Evolutionary conservation across 2,329 filamentous ascomycete species (phyloP).

Genomic region (Alternaria infectoria): DNA sequence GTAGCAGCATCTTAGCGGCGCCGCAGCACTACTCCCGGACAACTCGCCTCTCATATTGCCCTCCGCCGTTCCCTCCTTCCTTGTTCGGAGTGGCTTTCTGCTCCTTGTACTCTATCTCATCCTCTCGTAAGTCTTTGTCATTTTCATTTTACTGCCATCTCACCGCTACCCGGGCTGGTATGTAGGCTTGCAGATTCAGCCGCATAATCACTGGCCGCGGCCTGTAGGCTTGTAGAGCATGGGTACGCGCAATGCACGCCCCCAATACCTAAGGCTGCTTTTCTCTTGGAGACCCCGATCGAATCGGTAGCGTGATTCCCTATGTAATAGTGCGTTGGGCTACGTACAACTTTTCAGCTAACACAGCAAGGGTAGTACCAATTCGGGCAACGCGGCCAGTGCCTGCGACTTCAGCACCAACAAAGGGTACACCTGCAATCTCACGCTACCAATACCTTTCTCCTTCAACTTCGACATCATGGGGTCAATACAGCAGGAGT

Average conservation of each 20-base stretch:
- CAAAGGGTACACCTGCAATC: slow-evolving; percentile 3
- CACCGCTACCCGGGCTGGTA: not conserved
- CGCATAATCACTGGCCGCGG: not conserved
- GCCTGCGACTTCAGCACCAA: slow-evolving; percentile 2
- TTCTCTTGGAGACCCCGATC: not conserved
- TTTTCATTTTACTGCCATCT: not conserved
- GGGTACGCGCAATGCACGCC: not conserved
- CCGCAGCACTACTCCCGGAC: not conserved
- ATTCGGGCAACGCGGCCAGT: slow-evolving; percentile 34
- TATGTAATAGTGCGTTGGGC: not conserved
- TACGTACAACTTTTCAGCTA: slow-evolving; percentile 7
- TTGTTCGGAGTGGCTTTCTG: not conserved
- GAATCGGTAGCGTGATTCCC: not conserved
- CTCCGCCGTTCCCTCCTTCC: not conserved
- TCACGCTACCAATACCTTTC: not conserved
- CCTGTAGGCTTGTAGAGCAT: not conserved
- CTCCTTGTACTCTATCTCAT: not conserved
- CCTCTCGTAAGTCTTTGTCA: not conserved
- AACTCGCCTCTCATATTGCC: not conserved
- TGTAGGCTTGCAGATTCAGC: not conserved
- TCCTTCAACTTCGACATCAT: slow-evolving; percentile 27
- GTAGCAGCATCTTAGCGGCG: not conserved
- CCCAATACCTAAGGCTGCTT: not conserved
- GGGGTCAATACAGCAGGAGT: slow-evolving; percentile 46
- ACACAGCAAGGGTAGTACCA: slow-evolving; percentile 42